Base-by-base conservation (phyloP, 2,329 filamentous ascomycete genomes). In the Beauveria brongniartii region DNA sequence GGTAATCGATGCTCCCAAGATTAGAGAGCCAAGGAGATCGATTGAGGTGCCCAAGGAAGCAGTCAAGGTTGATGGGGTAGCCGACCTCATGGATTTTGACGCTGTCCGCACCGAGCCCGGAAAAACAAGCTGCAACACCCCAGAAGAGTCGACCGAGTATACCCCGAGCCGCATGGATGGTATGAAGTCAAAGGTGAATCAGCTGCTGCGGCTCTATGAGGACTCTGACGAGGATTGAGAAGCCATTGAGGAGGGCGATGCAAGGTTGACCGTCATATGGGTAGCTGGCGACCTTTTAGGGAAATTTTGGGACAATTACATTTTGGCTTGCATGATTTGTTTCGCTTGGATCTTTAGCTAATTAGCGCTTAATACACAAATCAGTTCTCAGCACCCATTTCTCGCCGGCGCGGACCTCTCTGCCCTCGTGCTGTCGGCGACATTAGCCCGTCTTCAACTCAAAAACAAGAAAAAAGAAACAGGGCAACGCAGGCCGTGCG, bases 351-450 rank as follows among this genome's bases (percentile, higher is more conserved):
- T 26, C 12, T 37, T 37, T 37, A 5, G 20, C 30, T 47, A 44
- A 37, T 26, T 65, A 85, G 64, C 81, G 77, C 65, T 73, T 79
- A 16, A 92, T 80, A 68, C 88, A 91, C 47, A 96, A 74, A 77
- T 96, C 92, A 64, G 89, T 95, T 65, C 92, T 80, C 63, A 96
- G 82, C 63, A 96, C 87, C 92, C 92, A 96, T 74, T 96, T 96
- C 76, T 96, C 91, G 10, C 92, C 92, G 47, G 82, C 80, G 1
- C 77, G 81, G 0, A 96, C 92, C 70, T 95, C 87, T 61, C 84
- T 82, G 0, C 92, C 92, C 73, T 96, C 92, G 73, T 96, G 92
- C 82, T 85, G 63, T 43, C 63, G 58, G 47, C 22, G 6, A n/a
- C 24, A 37, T 51, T 34, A 59, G 48, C 12, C 12, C 34, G 34